These are phyloP conservation scores for Melanomma pulvis-pyrius DNA, from an alignment of 495 filamentous ascomycete species.

Conservation along the genomic window DNA sequence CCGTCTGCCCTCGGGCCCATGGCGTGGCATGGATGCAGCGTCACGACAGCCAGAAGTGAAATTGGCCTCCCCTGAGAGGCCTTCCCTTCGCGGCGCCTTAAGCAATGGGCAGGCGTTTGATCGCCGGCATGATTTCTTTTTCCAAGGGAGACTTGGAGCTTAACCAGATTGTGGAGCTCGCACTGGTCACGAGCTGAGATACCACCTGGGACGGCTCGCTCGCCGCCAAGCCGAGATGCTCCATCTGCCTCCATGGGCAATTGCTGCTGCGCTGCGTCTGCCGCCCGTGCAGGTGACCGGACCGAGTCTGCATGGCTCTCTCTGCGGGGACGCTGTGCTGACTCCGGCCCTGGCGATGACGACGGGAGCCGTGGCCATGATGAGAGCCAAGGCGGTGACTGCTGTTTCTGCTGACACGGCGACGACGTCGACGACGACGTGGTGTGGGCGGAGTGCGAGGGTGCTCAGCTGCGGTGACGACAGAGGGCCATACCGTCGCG, in stretches of 20 bases:
- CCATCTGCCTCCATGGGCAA: neutral
- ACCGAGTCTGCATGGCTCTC: neutral
- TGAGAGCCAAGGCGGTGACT: conserved; percentile 11
- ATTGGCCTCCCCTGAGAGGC: conserved; percentile 32
- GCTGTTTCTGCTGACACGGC: conserved; percentile 15
- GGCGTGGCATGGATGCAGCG: neutral
- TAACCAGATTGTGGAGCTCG: conserved; percentile 28
- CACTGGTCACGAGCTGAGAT: conserved; percentile 29
- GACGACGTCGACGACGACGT: neutral
- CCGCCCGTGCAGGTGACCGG: conserved; percentile 1
- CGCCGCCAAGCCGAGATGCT: neutral
- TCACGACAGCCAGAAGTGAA: conserved; percentile 34
- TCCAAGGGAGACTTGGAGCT: conserved; percentile 3
- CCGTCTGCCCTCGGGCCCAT: neutral
- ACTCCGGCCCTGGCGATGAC: neutral
- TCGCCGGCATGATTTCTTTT: conserved; percentile 31
- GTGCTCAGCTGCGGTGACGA: neutral
- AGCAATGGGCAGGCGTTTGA: conserved; percentile 34
- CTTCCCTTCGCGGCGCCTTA: conserved; percentile 16
- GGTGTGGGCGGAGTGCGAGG: neutral
- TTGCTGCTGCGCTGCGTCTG: neutral
- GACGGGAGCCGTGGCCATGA: conserved; percentile 4
- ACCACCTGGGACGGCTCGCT: conserved; percentile 22
- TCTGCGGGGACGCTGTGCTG: neutral
- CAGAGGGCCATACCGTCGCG: neutral